Base-by-base conservation (phyloP, 768 basidiomycete genomes). In the Boletus sp. region DNA sequence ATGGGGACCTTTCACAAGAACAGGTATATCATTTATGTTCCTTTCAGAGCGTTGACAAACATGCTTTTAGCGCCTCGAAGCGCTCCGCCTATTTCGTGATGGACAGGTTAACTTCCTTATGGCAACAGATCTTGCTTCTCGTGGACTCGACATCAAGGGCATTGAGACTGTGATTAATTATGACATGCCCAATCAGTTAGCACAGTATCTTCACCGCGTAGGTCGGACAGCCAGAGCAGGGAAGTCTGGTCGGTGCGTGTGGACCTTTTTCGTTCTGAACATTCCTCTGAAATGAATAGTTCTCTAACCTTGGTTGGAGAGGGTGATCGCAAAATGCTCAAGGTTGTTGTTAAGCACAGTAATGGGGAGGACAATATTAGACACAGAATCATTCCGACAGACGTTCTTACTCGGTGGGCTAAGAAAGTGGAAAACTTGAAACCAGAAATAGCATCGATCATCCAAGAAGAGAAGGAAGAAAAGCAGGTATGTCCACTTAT, bases 131-230 rank as follows among this genome's bases (percentile, higher is more conserved):
- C 76, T 99, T 34, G 97, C 97, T 32, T 90, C 94, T 51, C 85
- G 94, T 56, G 92, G 97, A 71, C 79, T 99, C 29, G 96, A 98
- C 73, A 97, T 99, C 77, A 96, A 95, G 68, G 95, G 95, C 15
- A 87, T 98, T 25, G 92, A 98, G 67, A 94, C 93, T 3, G 93
- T 99, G 57, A 94, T 99, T 70, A 99, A 99, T 72, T 98, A 95
- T 68, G 97, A 99, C 69, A 97, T 98, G 96, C 97, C 97, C 10
- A 81, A 83, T 19, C 90, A 94, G 65, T 75, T 98, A 33, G 84
- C 90, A 8, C 93, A 94, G 64, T 99, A 99, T 72, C 81, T 98
- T 32, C 97, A 99, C 70, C 89, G 97, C 55, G 96, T 98, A 23
- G 97, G 97, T 62, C 83, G 97, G 67, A 99, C 97, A 46, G 97